Percentiles rank a stretch among this genome's conserved stretches.
These are phyloP conservation scores for Sphenostylis stenocarpa DNA, from an alignment of 306 rosid genomes.

Conservation along the genomic window DNA sequence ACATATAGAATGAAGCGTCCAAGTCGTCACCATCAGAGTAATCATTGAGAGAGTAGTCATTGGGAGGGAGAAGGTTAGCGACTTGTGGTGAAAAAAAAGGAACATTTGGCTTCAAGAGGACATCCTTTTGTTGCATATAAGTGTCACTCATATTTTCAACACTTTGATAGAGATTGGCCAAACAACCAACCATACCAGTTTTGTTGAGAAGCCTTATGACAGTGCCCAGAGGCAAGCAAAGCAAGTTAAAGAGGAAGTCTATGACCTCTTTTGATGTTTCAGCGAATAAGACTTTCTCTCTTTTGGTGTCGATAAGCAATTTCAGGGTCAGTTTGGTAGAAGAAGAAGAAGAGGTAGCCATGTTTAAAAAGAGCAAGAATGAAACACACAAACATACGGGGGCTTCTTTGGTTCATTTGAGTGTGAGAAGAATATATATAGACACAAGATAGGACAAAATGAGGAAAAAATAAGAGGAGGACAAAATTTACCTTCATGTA, in stretches of 20 bases:
- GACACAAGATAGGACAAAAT: no score
- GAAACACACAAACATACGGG: no score
- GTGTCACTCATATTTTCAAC: conserved; percentile 35
- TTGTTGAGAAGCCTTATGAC: conserved; percentile 32
- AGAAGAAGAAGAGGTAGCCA: conserved; percentile 16
- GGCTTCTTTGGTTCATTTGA: no score
- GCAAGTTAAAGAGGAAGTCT: conserved; percentile 46
- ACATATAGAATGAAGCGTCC: background rate
- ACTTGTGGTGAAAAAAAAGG: background rate
- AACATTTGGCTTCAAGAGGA: conserved; percentile 28
- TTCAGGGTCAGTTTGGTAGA: conserved; percentile 33
- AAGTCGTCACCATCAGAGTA: background rate
- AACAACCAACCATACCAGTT: conserved; percentile 39
- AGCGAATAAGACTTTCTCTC: conserved; percentile 40
- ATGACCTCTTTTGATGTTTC: conserved; percentile 51
- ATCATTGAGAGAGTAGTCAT: no score
- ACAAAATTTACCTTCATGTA: no score
- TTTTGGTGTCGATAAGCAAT: conserved; percentile 41
- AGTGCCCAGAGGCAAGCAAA: conserved; percentile 38
- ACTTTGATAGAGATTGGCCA: conserved; percentile 49
- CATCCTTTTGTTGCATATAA: conserved; percentile 41
- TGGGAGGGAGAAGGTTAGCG: background rate
- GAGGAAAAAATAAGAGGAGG: no score
- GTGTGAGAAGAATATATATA: no score
- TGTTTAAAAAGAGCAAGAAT: background rate